Evolutionary conservation across 495 filamentous ascomycete species (phyloP), one percentile per base, ranked within the genome.

Genomic region (Wilcoxina mikolae): DNA sequence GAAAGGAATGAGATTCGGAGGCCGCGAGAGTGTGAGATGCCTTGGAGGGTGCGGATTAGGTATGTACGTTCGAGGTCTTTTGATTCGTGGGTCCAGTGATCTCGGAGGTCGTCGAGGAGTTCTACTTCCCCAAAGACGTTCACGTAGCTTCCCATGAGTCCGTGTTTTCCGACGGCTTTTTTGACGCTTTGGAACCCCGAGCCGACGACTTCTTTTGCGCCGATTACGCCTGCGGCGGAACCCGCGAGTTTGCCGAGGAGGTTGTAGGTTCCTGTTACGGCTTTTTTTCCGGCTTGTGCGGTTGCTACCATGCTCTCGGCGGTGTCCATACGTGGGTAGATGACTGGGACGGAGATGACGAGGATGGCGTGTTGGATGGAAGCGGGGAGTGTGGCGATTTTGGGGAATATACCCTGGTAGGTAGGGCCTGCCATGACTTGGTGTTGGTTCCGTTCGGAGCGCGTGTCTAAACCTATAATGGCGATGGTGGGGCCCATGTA

Each of bases 61-160:
- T 98, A 98, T 25, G 91, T 98, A 53, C 91, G 78, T 68, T 98
- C 91, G 48, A 98, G 79, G 58, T 98, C 91, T 77, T 98, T 98
- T 24, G 81, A 86, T 51, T 96, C 90, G 66, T 98, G 91, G 17
- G 93, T 98, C 91, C 91, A 98, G 72, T 91, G 81, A 67, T 98
- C 93, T 58, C 88, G 78, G 28, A 98, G 70, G 67, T 95, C 93
- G 69, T 98, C 91, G 50, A 88, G 78, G 20, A 96, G 77, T 66
- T 95, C 91, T 48, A 98, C 81, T 49, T 98, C 91, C n/a, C 91
- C 91, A 62, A 98, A 98, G 23, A 94, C 86, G 68, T 86, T 95
- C 25, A 98, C 72, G 44, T 95, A 85, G 9, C 83, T 80, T 42
- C 88, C 87, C 91, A 98, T 96, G 25, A 98, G 72, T 0, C 91